Base-by-base conservation (phyloP, 2,329 filamentous ascomycete species). In the Penicillium nordicum region DNA sequence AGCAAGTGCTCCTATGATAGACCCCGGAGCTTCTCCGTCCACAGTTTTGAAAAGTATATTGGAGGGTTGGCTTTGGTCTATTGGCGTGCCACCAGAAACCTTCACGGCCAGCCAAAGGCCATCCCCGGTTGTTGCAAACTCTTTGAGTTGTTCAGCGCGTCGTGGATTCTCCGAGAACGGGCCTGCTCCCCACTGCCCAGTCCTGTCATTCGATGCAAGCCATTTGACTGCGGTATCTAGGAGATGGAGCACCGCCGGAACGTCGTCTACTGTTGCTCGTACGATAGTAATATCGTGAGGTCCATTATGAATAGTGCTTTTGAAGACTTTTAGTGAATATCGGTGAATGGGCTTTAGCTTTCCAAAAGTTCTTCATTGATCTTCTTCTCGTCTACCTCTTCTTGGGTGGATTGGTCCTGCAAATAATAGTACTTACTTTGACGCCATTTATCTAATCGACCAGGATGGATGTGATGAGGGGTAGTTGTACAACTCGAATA, bases 151-250 rank as follows among this genome's bases (percentile, higher is more conserved):
- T n/a, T 61, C 58, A 10, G 45, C 23, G 27, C 58, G 58, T 53
- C 18, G 38, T 42, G 49, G 58, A 43, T 61, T 52, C 45, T 59
- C 40, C 2, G 58, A 61, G 43, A 61, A 59, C 8, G 58, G 45
- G 21, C 30, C 30, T 45, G 44, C 4, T 54, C 58, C 58, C 58
- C 58, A 61, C 25, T 61, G 58, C 32, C 57, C 57, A 25, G n/a
- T 40, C 55, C 53, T 55, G 18, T 36, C 41, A 14, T 8, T 49
- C 27, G 58, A 59, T 34, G 49, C 58, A 2, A 61, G 53, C 58
- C 57, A 61, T 51, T 57, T n/a, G 38, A 59, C 53, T 46, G 58
- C 45, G 49, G 40, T 51, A 11, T 61, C 58, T 40, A 59, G 53
- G 36, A 61, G 38, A 29, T 54, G 18, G 49, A 59, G 53, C 53